phyloP scores from a whole-genome alignment of 768 basidiomycete genomes.

The Xerocomellus intermedius region DNA sequence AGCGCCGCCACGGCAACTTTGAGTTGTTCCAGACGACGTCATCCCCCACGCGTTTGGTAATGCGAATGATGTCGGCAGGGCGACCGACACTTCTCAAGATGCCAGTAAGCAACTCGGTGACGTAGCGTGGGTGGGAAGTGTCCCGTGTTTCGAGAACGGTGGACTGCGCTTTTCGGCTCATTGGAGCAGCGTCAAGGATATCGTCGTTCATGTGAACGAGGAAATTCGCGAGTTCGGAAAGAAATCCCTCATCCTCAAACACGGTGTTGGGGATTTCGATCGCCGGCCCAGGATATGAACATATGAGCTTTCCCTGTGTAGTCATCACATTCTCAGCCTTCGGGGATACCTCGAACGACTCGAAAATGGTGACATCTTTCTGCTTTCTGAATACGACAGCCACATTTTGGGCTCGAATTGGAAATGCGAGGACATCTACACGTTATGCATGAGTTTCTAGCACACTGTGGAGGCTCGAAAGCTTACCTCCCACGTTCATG shows the following conservation, averaged over 20 bases:
- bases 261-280: constrained; percentile 33
- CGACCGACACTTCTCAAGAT: constrained; percentile 39
- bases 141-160: constrained; percentile 14
- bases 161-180: constrained; percentile 1
- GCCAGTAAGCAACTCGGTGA: constrained; percentile 45
- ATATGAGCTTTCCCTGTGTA: constrained; percentile 40
- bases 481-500: constrained; percentile 11
- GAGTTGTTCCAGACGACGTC: constrained; percentile 4
- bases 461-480: neutral
- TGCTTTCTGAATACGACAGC: constrained; percentile 39
- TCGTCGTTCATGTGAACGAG: constrained; percentile 35
- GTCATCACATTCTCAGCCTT: constrained; percentile 36
- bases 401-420: constrained; percentile 46
- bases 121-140: constrained; percentile 41
- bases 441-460: neutral
- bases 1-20: constrained; percentile 32
- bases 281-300: constrained; percentile 46
- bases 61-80: constrained; percentile 18
- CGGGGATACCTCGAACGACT: constrained; percentile 47
- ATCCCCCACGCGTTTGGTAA: constrained; percentile 31
- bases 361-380: constrained; percentile 34
- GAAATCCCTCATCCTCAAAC: constrained; percentile 32
- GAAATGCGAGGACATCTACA: constrained; percentile 39
- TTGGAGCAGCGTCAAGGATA: constrained; percentile 27
- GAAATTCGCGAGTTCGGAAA: constrained; percentile 37